Evolutionary conservation across 441 rosid genomes (phyloP).

Genomic region (Mallotus japonicus): DNA sequence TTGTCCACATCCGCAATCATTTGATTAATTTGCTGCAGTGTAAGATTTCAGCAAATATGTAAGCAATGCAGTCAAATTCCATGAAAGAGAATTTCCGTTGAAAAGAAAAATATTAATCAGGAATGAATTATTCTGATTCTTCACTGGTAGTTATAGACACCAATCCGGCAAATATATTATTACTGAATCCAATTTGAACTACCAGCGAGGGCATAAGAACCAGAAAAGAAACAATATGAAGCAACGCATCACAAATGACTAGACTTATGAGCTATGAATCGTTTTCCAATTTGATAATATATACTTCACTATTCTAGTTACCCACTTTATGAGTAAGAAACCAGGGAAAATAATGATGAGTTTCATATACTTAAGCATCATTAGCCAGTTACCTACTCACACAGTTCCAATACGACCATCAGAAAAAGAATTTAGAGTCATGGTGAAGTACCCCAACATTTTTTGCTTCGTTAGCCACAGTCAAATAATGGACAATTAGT

Average conservation of each 20-base stretch:
- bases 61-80: conserved; percentile 3
- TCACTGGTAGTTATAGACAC: background rate
- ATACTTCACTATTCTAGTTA: background rate
- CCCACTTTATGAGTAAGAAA: background rate
- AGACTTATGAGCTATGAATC: background rate
- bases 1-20: conserved; percentile 99
- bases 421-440: background rate
- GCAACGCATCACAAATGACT: background rate
- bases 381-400: too few species aligned
- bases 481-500: background rate
- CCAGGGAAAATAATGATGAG: background rate
- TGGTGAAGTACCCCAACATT: background rate
- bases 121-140: background rate
- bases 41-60: conserved; percentile 15
- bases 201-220: background rate
- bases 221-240: background rate
- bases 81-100: background rate
- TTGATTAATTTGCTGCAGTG: conserved; percentile 76
- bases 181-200: background rate
- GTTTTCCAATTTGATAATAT: background rate
- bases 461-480: background rate
- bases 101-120: background rate
- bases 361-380: too few species aligned
- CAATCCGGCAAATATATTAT: background rate
- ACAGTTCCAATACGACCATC: too few species aligned